Base-by-base conservation (phyloP, 2,329 filamentous ascomycete genomes). In the Pyricularia sp. region DNA sequence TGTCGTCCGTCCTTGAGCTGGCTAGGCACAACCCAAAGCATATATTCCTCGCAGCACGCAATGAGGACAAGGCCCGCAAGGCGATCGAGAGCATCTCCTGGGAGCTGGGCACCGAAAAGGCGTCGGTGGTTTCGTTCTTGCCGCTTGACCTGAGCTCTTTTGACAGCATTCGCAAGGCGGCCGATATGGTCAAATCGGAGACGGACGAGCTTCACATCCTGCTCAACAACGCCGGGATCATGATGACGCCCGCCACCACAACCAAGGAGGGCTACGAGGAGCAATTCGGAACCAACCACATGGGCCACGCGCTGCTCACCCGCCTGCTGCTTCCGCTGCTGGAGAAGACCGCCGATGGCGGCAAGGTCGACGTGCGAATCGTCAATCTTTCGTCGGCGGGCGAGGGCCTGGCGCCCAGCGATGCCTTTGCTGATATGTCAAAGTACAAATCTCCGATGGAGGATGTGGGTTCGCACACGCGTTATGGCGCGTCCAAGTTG, bases 241-340 rank as follows among this genome's bases (percentile, higher is more conserved):
- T 80, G 73, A 73, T 71, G 7, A 65, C 67, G 6, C 72, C 76
- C 2, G 68, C 75, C 0, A 71, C 68, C 2, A 67, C 74, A 8
- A 79, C 78, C 1, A 66, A 68, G 8, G 76, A 81, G 10, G 78
- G 78, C 30, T 82, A 80, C 69, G 80, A 82, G 69, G 66, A 76
- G 9, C 76, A 79, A 64, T 80, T 81, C 66, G 78, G 75, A 8
- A 78, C 75, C 8, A 82, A 82, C 67, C 78, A 81, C 69, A 67
- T 82, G 24, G 78, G 78, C 24, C 79, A 81, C 64, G 77, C 78
- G 1, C 71, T 79, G 0, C 72, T 82, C 2, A 74, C 73, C 44
- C 74, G 76, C 60, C 70, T 76, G 2, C 68, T 80, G 12, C 64
- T 70, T 6, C 72, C 72, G 1, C 55, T 70, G 4, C 67, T 74